Conservation (phyloP, 805 yeast species). For the Teunomyces funiuensis region DNA sequence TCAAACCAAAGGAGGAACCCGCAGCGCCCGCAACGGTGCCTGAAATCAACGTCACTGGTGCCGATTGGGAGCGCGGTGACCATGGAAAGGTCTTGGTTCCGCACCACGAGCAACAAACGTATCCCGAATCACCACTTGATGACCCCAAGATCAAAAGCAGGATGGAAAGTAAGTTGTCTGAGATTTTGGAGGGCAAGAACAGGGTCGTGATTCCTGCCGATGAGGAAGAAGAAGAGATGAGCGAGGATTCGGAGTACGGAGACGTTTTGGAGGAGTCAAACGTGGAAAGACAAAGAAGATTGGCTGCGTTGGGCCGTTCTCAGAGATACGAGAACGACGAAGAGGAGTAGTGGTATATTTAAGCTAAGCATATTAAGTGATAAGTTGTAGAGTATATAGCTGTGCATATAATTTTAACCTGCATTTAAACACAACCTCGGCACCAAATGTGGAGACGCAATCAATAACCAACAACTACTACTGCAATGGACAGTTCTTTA, state of each 20-base stretch:
- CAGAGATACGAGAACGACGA: conserved; percentile 49
- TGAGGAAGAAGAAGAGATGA: conserved; percentile 15
- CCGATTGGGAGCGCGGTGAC: not conserved
- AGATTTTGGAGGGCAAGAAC: conserved; percentile 11
- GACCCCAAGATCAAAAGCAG: conserved; percentile 14
- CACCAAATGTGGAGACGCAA: conserved; percentile 3
- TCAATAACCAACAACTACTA: no score
- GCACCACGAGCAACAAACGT: conserved; percentile 11
- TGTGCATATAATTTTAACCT: not conserved
- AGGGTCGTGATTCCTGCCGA: not conserved
- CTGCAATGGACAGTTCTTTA: not conserved
- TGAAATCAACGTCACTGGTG: conserved; percentile 6
- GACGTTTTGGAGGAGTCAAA: conserved; percentile 50
- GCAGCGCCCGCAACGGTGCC: conserved; percentile 11
- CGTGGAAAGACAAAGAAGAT: conserved; percentile 63
- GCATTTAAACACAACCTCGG: not conserved
- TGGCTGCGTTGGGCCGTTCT: conserved; percentile 54
- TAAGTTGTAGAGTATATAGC: no score
- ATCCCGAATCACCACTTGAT: conserved; percentile 12
- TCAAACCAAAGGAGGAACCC: conserved; percentile 27
- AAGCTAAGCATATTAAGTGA: not conserved
- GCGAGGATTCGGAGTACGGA: conserved; percentile 24
- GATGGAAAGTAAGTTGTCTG: conserved; percentile 18
- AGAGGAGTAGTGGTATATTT: conserved; percentile 32
- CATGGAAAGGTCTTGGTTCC: conserved; percentile 10